A percentile compares a stretch with the other conserved stretches of the same genome.
These are phyloP conservation scores for Globisporangium mamillatum DNA, from an alignment of 352 stramenopile species.

Conservation along the genomic window DNA sequence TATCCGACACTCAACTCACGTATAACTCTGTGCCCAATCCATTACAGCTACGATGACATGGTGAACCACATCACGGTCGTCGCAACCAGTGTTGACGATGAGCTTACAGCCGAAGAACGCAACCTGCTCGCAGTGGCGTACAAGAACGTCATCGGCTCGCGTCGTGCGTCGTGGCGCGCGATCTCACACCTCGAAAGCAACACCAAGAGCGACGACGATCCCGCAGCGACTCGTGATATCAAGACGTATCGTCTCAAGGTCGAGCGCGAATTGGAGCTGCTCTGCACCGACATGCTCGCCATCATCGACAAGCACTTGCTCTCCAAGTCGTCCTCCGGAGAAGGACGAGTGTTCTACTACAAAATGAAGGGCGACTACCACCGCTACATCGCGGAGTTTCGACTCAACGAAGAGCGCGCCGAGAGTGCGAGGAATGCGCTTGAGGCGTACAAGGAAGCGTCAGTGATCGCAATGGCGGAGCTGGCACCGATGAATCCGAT, in stretches of 20 bases:
- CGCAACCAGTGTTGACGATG: constrained; percentile 92
- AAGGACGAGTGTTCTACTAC: constrained; percentile 99
- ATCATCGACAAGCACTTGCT: constrained; percentile 97
- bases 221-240: constrained; percentile 48
- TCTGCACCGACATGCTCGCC: constrained; percentile 98
- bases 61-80: constrained; percentile 99
- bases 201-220: constrained; percentile 55
- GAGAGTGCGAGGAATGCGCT: constrained; percentile 85
- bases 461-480: constrained; percentile 40
- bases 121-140: constrained; percentile 95
- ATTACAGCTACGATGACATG: constrained; percentile 88
- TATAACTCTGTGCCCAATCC: not conserved
- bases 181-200: constrained; percentile 97
- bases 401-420: constrained; percentile 95
- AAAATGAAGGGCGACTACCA: constrained; percentile 99
- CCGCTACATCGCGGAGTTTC: constrained; percentile 98
- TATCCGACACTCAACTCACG: not conserved
- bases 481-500: constrained; percentile 90
- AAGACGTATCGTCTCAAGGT: constrained; percentile 97
- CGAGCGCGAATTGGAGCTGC: constrained; percentile 93
- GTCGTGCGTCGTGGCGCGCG: constrained; percentile 97
- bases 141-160: constrained; percentile 98
- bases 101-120: constrained; percentile 98
- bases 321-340: constrained; percentile 97
- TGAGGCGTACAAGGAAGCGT: constrained; percentile 91